A percentile compares a stretch with the other conserved stretches of the same genome.
These are phyloP conservation scores for Setaria italica DNA, from an alignment of 202 grass and related monocot genomes.

Conservation along the genomic window DNA sequence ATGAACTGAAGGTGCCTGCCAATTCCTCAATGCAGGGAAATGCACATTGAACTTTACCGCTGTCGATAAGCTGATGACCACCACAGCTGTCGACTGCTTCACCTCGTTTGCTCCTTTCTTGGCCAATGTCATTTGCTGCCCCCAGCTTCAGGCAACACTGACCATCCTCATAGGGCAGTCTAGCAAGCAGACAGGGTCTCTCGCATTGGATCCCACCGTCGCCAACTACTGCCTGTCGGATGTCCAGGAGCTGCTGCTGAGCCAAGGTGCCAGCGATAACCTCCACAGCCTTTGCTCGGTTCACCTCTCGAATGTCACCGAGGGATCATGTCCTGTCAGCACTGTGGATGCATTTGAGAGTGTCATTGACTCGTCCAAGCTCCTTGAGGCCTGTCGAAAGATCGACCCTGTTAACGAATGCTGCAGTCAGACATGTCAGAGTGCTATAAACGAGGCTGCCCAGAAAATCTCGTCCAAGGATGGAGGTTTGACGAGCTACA, in stretches of 20 bases:
- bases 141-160: constrained; percentile 87
- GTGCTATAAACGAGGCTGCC: constrained; percentile 76
- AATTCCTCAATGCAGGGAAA: constrained; percentile 52
- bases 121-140: constrained; percentile 96
- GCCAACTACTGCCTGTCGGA: constrained; percentile 92
- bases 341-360: constrained; percentile 68
- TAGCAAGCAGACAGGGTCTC: constrained; percentile 77
- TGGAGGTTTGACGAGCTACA: constrained; percentile 48
- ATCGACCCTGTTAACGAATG: constrained; percentile 94
- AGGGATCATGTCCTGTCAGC: constrained; percentile 79
- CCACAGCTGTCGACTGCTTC: constrained; percentile 86
- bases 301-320: constrained; percentile 73
- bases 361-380: constrained; percentile 72
- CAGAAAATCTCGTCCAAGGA: constrained; percentile 68
- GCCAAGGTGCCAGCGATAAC: constrained; percentile 66
- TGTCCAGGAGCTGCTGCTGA: constrained; percentile 81
- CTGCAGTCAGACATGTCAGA: constrained; percentile 89
- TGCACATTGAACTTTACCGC: constrained; percentile 83
- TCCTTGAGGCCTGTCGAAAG: constrained; percentile 80
- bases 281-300: constrained; percentile 83
- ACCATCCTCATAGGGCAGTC: constrained; percentile 93
- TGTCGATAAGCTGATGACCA: constrained; percentile 70
- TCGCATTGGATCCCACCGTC: constrained; percentile 68
- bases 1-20: not conserved
- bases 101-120: constrained; percentile 80